Conservation (phyloP, 2,329 filamentous ascomycete genomes). For the Hansfordia pulvinata region DNA sequence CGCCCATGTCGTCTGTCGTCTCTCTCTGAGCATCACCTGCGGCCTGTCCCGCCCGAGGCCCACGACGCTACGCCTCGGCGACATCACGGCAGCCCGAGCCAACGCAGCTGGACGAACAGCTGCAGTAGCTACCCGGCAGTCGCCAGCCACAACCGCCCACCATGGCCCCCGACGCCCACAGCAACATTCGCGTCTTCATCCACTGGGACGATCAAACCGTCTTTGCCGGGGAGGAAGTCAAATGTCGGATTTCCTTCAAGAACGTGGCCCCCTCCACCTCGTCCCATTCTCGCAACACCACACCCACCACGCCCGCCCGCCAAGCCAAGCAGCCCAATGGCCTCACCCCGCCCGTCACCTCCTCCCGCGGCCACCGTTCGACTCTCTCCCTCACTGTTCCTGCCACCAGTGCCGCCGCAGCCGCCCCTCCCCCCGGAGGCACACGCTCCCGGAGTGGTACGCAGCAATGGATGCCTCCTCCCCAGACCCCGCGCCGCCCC, state of each 20-base stretch:
- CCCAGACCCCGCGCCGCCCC: conserved; percentile 13
- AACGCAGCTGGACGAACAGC: no score
- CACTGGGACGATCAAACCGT: conserved; percentile 89
- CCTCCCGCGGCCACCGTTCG: conserved; percentile 47
- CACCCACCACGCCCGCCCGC: conserved; percentile 20
- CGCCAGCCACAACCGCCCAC: conserved; percentile 7
- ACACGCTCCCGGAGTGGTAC: conserved; percentile 31
- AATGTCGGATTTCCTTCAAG: conserved; percentile 92
- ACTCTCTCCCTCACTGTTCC: conserved; percentile 51
- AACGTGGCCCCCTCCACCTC: conserved; percentile 49
- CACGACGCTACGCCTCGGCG: no score
- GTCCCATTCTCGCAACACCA: conserved; percentile 13
- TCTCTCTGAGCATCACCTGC: no score
- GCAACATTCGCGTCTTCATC: conserved; percentile 89
- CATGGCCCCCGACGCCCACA: conserved; percentile 35
- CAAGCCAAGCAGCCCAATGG: conserved; percentile 27
- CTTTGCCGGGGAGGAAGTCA: conserved; percentile 90
- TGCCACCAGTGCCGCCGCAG: no score
- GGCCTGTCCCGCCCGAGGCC: no score
- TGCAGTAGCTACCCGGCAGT: no score
- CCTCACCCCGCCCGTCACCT: conserved; percentile 30
- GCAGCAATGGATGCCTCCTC: conserved; percentile 27
- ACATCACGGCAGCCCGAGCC: no score
- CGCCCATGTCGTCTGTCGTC: no score
- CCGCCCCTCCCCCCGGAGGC: no score